Base-by-base conservation (phyloP, 2,329 filamentous ascomycete genomes). In the Trichoderma simmonsii region DNA sequence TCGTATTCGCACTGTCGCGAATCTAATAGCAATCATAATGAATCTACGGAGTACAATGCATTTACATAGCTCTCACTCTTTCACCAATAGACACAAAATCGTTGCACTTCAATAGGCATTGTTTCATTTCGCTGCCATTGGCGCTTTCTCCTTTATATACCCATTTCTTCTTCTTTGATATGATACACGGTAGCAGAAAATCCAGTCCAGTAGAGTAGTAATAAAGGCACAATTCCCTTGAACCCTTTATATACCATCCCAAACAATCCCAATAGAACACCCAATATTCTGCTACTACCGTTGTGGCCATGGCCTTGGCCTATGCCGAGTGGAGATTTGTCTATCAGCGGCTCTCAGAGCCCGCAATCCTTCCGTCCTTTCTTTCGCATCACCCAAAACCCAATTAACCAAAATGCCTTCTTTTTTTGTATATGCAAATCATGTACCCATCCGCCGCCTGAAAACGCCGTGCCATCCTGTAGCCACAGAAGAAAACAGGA, bases 301-400 rank as follows among this genome's bases (percentile, higher is more conserved):
- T 76, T 70, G 43, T 78, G 74, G 75, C 77, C 78, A 79, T 77
- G 56, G 65, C 54, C 36, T 75, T 78, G 56, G 57, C 66, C 39
- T 74, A 81, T 83, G 80, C 79, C 81, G 83, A 86, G 85, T 84
- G 83, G 85, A 85, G 85, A 84, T 84, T 79, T 82, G 80, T 86
- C 83, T 86, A 85, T 83, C 75, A 77, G 75, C 74, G 75, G 76
- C 75, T 76, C 73, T 70, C 65, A 65, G 54, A 62, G 62, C 36
- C 68, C 65, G 61, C 70, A 72, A 63, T 28, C 73, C 70, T 62
- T 64, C 36, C 70, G 39, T 69, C 57, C 63, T 60, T 72, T 68
- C 60, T 67, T 67, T 21, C 64, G 24, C 43, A 63, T 56, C 39
- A 48, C 39, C 56, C 61, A 70, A 34, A 66, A 36, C 12, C 48